These are phyloP conservation scores for Marasmius fiardii DNA, from an alignment of 1,284 basidiomycete species.

Conservation along the genomic window DNA sequence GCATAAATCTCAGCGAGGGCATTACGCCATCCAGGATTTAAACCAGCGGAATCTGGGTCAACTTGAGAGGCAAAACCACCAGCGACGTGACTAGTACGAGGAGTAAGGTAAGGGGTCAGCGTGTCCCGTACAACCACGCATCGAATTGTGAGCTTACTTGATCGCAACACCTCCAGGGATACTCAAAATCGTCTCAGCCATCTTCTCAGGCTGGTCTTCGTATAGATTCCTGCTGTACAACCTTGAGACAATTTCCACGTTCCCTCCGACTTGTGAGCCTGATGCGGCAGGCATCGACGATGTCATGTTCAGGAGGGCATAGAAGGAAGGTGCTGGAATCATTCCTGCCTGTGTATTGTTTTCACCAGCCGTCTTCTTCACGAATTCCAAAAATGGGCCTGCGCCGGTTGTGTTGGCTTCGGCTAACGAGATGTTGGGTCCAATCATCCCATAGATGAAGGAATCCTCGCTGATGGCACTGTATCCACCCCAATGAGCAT, in stretches of 20 bases:
- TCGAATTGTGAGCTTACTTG: not conserved
- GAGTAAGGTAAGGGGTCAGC: not conserved
- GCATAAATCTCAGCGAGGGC: constrained; percentile 27
- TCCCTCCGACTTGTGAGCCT: not conserved
- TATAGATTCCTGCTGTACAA: not conserved
- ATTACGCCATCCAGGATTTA: constrained; percentile 41
- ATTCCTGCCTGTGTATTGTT: not conserved
- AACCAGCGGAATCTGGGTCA: constrained; percentile 31
- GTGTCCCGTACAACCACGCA: constrained; percentile 10
- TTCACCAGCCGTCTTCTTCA: constrained; percentile 18
- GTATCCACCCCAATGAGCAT: constrained; percentile 25
- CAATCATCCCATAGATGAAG: constrained; percentile 21
- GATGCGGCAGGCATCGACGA: not conserved
- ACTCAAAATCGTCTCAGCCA: not conserved
- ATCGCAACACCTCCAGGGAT: constrained; percentile 17
- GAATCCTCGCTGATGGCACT: constrained; percentile 9
- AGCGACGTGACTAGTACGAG: constrained; percentile 27
- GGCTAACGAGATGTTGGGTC: constrained; percentile 29
- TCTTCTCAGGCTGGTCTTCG: not conserved
- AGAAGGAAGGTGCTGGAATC: not conserved
- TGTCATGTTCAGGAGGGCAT: not conserved
- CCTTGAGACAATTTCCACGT: not conserved
- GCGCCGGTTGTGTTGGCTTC: constrained; percentile 28
- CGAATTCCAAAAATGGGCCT: constrained; percentile 26
- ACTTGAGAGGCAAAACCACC: constrained; percentile 34